These are phyloP conservation scores for Euryodendron excelsum DNA, from an alignment of 148 eudicot genomes.

Conservation along the genomic window DNA sequence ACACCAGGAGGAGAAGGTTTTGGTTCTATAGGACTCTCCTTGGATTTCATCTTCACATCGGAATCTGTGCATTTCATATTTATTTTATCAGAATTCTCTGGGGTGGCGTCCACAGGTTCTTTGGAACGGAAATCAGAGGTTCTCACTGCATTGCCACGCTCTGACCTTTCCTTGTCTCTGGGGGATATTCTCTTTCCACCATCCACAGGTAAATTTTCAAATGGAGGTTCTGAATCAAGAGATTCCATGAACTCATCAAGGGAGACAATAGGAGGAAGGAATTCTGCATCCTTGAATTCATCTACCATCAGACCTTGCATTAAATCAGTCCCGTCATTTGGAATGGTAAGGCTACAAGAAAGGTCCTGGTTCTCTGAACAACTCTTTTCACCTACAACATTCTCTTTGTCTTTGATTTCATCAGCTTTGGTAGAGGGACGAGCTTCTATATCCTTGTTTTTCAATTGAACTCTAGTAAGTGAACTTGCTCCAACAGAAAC, in stretches of 20 bases:
- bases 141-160: slow-evolving; percentile 15
- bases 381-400: slow-evolving; percentile 24
- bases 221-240: slow-evolving; percentile 88
- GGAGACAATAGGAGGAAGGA: slow-evolving; percentile 87
- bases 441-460: slow-evolving; percentile 23
- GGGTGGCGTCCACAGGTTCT: slow-evolving; percentile 18
- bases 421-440: slow-evolving; percentile 26
- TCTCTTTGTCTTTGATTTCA: slow-evolving; percentile 23
- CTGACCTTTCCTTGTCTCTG: slow-evolving; percentile 34
- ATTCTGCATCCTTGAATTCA: slow-evolving; percentile 67
- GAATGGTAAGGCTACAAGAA: slow-evolving; percentile 62
- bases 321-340: slow-evolving; percentile 75
- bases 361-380: slow-evolving; percentile 34
- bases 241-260: slow-evolving; percentile 96
- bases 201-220: slow-evolving; percentile 61
- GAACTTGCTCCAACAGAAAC: slow-evolving; percentile 38
- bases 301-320: slow-evolving; percentile 91
- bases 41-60: slow-evolving; percentile 27
- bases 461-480: slow-evolving; percentile 27
- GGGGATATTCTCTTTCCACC: slow-evolving; percentile 24
- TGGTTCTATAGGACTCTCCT: slow-evolving; percentile 24
- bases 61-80: slow-evolving; percentile 27
- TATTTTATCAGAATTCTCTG: slow-evolving; percentile 26
- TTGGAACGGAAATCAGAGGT: slow-evolving; percentile 31
- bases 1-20: slow-evolving; percentile 23